These are phyloP conservation scores for Gleditsia sinensis DNA, from an alignment of 306 rosid genomes.

Conservation along the genomic window DNA sequence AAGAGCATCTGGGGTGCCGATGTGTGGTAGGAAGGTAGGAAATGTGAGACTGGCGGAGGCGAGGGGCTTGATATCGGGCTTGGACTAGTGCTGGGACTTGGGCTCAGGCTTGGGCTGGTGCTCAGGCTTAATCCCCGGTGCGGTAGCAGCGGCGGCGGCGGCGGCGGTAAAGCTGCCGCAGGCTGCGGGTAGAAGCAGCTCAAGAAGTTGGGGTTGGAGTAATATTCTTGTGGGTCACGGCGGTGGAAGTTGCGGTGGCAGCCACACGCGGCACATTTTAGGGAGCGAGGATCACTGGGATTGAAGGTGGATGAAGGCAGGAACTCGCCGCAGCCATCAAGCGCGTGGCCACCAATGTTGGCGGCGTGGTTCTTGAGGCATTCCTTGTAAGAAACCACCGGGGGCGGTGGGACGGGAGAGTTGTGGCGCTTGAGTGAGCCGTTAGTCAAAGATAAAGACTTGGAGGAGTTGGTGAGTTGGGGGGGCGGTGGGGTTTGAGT, in stretches of 20 bases:
- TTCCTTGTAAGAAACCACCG: constrained; percentile 58
- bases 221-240: constrained; percentile 52
- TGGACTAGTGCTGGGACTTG: constrained; percentile 46
- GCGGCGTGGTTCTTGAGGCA: constrained; percentile 96
- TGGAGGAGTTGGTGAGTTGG: constrained; percentile 36
- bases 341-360: constrained; percentile 74
- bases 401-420: constrained; percentile 1
- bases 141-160: constrained; percentile 34
- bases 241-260: constrained; percentile 99
- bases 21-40: constrained; percentile 63
- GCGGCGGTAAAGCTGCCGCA: constrained; percentile 32
- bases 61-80: constrained; percentile 68
- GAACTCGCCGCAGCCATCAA: constrained; percentile 95
- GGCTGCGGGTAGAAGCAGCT: constrained; percentile 41
- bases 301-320: constrained; percentile 55
- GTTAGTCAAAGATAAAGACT: constrained; percentile 53
- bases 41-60: constrained; percentile 76
- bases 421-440: constrained; percentile 56
- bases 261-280: constrained; percentile 90
- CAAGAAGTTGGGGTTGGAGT: constrained; percentile 26
- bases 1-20: constrained; percentile 72
- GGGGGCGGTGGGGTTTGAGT: constrained; percentile 43
- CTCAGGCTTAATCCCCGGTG: constrained; percentile 57
- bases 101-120: constrained; percentile 46
- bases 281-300: constrained; percentile 64